Conservation (phyloP, 495 filamentous ascomycete species). For the Pyronema omphalodes region DNA sequence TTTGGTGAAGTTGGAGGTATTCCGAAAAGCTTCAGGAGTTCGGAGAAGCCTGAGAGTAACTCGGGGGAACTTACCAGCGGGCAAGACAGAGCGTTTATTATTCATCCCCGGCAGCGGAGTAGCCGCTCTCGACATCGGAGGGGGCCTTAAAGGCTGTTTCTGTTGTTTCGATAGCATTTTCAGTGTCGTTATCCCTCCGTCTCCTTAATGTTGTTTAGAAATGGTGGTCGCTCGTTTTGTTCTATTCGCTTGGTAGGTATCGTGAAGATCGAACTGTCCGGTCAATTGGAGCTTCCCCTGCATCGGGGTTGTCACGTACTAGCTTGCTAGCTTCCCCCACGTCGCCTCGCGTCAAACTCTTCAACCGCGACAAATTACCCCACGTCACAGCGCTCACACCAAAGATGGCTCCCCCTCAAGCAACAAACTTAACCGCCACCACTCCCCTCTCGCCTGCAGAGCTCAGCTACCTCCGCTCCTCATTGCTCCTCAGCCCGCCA, state of each 20-base stretch:
- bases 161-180: slow-evolving; percentile 6
- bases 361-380: neutral
- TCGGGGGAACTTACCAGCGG: slow-evolving; percentile 10
- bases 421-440: neutral
- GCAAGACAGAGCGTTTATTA: slow-evolving; percentile 7
- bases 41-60: neutral
- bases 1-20: slow-evolving; percentile 1
- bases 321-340: neutral
- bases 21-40: neutral
- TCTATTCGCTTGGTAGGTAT: too few species aligned
- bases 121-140: neutral
- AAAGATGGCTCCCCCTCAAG: slow-evolving; percentile 20
- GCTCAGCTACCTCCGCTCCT: slow-evolving; percentile 84
- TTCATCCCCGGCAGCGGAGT: slow-evolving; percentile 5
- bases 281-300: too few species aligned
- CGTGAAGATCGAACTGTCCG: too few species aligned
- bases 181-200: neutral
- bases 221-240: too few species aligned
- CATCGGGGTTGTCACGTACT: neutral
- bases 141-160: neutral
- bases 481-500: slow-evolving; percentile 57
- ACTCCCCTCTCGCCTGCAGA: slow-evolving; percentile 75
- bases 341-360: neutral
- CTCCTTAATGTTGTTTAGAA: too few species aligned
- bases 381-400: slow-evolving; percentile 4